Evolutionary conservation across 2,329 filamentous ascomycete species (phyloP), one percentile per base, ranked within the genome.

Genomic region (Aspergillus brunneoviolaceus): DNA sequence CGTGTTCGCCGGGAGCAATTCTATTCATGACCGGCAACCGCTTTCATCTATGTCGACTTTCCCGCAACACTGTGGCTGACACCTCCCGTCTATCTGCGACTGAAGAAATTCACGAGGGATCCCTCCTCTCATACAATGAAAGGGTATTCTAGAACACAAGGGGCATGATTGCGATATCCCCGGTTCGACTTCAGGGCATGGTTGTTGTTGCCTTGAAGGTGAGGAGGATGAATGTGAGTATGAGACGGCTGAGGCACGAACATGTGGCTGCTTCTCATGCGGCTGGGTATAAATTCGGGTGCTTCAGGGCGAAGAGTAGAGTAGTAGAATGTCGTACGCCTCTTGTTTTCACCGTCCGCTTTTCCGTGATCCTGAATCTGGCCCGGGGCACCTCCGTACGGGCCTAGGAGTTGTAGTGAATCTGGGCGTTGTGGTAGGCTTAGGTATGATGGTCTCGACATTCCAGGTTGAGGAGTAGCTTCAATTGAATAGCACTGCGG

Each of bases 231-330:
- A 12, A 3, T 19, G 16, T 5, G 6, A 19, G 39, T 12, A 16
- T 45, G 16, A 45, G 39, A 7, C 14, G 16, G 5, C 14, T 19
- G 39, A 9, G 16, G 39, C 5, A 16, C 39, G 12, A 35, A 16
- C 33, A 35, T 10, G 11, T 35, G 54, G 29, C n/a, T 58, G 48
- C 53, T 51, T 60, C 25, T 39, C 7, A 35, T 60, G 55, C 33
- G 19, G 25, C 21, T 16, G 31, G 39, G 67, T 51, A 68, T 49
- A 48, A 69, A 69, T 35, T 63, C 66, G 2, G 67, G 67, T 12
- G 67, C 67, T 47, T 69, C 66, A 6, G 53, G 65, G 27, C 67
- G 66, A 59, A 69, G 64, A 45, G 60, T 52, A 21, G 50, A 59
- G 27, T 51, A 19, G 29, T 33, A 19, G 27, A 5, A 47, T 12